A percentile compares a stretch with the other conserved stretches of the same genome.
Conservation (phyloP, 1,139 yeast genomes). For the Chernovozyma sophiae-reginae region DNA sequence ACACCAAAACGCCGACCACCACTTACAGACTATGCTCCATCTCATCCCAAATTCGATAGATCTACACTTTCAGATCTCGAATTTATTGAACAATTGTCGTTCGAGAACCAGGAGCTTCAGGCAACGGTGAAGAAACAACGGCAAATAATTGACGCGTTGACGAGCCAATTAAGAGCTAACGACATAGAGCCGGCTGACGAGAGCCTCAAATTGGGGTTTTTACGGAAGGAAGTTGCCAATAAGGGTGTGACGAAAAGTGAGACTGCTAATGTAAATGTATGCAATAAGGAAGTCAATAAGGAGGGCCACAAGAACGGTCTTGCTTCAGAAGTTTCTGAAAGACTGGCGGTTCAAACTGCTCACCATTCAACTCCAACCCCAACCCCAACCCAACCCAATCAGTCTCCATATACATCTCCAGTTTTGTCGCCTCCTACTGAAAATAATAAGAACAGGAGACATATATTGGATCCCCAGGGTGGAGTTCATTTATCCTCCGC, state of each 20-base stretch:
- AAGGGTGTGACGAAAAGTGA: not conserved
- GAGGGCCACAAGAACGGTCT: not conserved
- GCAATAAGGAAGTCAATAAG: too few species aligned
- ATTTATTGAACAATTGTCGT: conserved; percentile 32
- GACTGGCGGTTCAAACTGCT: not conserved
- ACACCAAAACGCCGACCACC: not conserved
- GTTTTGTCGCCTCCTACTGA: not conserved
- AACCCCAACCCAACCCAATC: not conserved
- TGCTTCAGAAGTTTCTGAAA: not conserved
- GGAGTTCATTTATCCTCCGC: conserved; percentile 6
- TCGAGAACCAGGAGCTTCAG: conserved; percentile 35
- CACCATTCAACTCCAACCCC: not conserved
- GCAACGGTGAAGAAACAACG: conserved; percentile 9
- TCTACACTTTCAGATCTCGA: conserved; percentile 26
- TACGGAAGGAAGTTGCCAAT: not conserved
- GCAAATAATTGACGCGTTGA: conserved; percentile 16
- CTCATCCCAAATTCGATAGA: conserved; percentile 35
- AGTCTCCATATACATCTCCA: not conserved
- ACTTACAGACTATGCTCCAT: conserved; percentile 29
- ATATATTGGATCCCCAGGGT: conserved; percentile 5
- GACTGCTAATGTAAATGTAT: not conserved
- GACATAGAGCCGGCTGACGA: not conserved
- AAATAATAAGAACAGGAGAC: not conserved
- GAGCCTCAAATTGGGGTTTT: not conserved
- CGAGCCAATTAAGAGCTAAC: conserved; percentile 10